Base-by-base conservation (phyloP, 495 filamentous ascomycete genomes). In the Lentithecium fluviatile region DNA sequence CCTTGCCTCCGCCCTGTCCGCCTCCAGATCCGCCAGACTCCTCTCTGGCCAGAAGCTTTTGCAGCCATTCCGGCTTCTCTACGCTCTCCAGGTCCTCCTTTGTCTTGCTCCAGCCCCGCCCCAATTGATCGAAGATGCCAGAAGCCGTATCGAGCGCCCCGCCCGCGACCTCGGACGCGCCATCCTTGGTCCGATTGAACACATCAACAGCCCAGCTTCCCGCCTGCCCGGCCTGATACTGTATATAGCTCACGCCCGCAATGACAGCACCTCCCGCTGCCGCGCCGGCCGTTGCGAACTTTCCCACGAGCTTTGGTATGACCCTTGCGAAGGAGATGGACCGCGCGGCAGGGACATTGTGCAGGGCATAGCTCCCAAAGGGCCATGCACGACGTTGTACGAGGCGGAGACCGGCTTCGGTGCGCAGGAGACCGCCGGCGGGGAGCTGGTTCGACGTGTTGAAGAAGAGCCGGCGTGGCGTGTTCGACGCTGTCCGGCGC, bases 201-300 rank as follows among this genome's bases (percentile, higher is more conserved):
- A 93, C 58, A 67, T 91, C 90, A 55, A 88, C 80, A 40, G 88
- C 91, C 72, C 92, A 99, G 61, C 85, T 95, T 53, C 91, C 91
- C 23, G 91, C 90, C 82, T 95, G 89, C 50, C 86, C 86, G 61
- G 94, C 93, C 76, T 97, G 95, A 73, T 97, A 97, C 72, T 99
- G 94, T 32, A 99, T 68, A 80, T 96, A 99, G 42, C 89, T 89
- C 29, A 94, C 70, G 4, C 89, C 88, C 6, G 88, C 91, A 70
- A 99, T 81, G 75, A 88, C 88, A 43, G 89, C 85, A 42, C 89
- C 91, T 34, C 92, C 94, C 71, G 95, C 91, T 75, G 96, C 84
- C 57, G 95, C 93, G 24, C 94, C 94, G 49, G 97, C 75, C 50
- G 89, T 81, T 38, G 86, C 79, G 54, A 97, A 87, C 77, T 96